phyloP scores from a whole-genome alignment of 2,329 filamentous ascomycete species.

The Ophiostoma triangulosporum region DNA sequence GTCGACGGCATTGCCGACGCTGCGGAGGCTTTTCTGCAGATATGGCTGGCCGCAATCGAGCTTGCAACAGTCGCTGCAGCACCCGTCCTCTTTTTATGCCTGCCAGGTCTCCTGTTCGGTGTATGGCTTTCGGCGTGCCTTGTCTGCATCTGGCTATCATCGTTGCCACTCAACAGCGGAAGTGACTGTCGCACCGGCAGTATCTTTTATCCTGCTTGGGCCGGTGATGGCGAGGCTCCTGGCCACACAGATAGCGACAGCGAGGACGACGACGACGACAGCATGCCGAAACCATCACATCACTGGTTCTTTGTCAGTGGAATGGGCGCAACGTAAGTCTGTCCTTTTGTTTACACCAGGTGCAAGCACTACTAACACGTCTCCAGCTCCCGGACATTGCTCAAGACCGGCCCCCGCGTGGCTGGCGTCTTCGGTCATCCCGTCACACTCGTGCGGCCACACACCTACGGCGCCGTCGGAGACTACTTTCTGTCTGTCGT shows the following conservation, averaged over 20 bases:
- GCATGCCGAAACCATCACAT: conserved; percentile 18
- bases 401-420: conserved; percentile 22
- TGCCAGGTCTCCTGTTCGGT: conserved; percentile 20
- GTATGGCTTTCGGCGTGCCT: conserved; percentile 17
- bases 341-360: background rate
- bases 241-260: background rate
- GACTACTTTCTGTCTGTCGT: conserved; percentile 29
- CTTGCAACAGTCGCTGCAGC: conserved; percentile 17
- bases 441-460: conserved; percentile 36
- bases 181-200: background rate
- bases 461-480: conserved; percentile 38
- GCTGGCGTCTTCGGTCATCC: conserved; percentile 24
- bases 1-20: conserved; percentile 23
- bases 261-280: conserved; percentile 11
- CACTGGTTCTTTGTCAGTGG: conserved; percentile 24
- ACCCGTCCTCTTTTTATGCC: conserved; percentile 18
- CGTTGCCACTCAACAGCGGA: conserved; percentile 19
- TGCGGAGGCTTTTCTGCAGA: conserved; percentile 13
- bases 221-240: too few relatives aligned
- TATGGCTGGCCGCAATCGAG: conserved; percentile 13
- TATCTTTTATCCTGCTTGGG: conserved; percentile 7
- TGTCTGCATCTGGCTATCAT: conserved; percentile 15
- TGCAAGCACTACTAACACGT: background rate
- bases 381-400: conserved; percentile 19
- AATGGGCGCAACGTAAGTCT: conserved; percentile 21